Evolutionary conservation across 2,329 filamentous ascomycete species (phyloP).

Genomic region (Ploettnerulaceae sp.): DNA sequence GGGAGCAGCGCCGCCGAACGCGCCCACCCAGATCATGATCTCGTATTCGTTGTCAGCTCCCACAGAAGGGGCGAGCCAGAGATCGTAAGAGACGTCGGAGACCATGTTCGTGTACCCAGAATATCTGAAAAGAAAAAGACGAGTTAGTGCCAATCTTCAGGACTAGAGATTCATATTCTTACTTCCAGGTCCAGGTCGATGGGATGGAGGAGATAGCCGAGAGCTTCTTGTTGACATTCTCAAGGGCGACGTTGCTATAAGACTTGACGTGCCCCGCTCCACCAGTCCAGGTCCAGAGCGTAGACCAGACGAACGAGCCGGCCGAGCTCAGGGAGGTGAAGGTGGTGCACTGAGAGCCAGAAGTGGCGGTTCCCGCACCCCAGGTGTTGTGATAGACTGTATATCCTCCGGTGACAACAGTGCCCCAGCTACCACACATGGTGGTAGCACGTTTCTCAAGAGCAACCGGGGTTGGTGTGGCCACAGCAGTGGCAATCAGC

Average conservation of each 20-base stretch:
- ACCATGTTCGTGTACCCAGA: slow-evolving; percentile 42
- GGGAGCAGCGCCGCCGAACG: slow-evolving; percentile 51
- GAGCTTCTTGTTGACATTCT: slow-evolving; percentile 34
- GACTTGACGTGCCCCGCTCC: slow-evolving; percentile 38
- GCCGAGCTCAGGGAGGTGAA: slow-evolving; percentile 35
- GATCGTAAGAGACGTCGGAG: slow-evolving; percentile 56
- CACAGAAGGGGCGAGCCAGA: slow-evolving; percentile 52
- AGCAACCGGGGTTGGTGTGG: slow-evolving; percentile 17
- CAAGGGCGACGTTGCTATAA: slow-evolving; percentile 37
- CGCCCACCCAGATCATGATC: slow-evolving; percentile 59
- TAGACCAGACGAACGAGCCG: slow-evolving; percentile 37
- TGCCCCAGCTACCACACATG: slow-evolving; percentile 19
- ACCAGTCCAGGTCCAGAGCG: slow-evolving; percentile 39
- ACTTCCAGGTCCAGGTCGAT: slow-evolving; percentile 38
- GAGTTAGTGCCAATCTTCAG: not conserved
- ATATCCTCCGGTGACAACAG: slow-evolving; percentile 29
- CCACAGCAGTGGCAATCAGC: slow-evolving; percentile 26
- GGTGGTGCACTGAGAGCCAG: slow-evolving; percentile 43
- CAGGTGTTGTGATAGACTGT: slow-evolving; percentile 42
- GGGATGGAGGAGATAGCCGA: slow-evolving; percentile 36
- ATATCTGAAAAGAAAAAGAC: slow-evolving; percentile 40
- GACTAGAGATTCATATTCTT: slow-evolving; percentile 12
- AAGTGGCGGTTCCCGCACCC: slow-evolving; percentile 37
- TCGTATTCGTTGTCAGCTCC: slow-evolving; percentile 47
- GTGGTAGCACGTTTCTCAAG: slow-evolving; percentile 33